Percentiles rank a stretch among this genome's conserved stretches.
Evolutionary conservation across 108 stramenopile species (phyloP).

Genomic region (Cylindrotheca closterium): DNA sequence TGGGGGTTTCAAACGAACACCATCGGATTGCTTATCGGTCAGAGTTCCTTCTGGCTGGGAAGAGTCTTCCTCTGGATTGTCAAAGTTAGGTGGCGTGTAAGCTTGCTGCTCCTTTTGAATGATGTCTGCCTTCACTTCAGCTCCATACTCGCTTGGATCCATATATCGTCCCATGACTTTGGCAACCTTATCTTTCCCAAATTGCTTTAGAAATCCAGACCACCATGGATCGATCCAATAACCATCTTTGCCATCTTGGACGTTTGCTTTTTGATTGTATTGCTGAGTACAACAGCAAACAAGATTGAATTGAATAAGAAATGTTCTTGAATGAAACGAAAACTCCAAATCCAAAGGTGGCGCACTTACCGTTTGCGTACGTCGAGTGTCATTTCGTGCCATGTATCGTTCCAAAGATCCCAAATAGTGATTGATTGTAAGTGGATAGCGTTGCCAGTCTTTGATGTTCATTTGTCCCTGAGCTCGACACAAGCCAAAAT

Average conservation of each 20-base stretch:
- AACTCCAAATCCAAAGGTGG: too few relatives aligned
- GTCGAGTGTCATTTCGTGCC: slow-evolving; percentile 31
- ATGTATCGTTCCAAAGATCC: slow-evolving; percentile 38
- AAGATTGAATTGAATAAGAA: not conserved
- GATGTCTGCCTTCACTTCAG: not conserved
- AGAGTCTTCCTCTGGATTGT: too few relatives aligned
- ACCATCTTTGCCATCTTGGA: slow-evolving; percentile 13
- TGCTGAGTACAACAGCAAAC: not conserved
- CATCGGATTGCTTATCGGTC: too few relatives aligned
- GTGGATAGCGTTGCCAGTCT: slow-evolving; percentile 18
- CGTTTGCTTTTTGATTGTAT: slow-evolving; percentile 1
- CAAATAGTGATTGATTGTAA: slow-evolving; percentile 41
- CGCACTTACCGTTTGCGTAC: slow-evolving; percentile 2
- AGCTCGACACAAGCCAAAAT: slow-evolving; percentile 25
- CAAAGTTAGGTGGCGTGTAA: not conserved
- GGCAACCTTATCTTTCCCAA: slow-evolving; percentile 24
- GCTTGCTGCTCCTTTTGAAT: not conserved
- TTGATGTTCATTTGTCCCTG: slow-evolving; percentile 22
- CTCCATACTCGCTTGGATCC: not conserved
- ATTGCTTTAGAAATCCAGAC: slow-evolving; percentile 17
- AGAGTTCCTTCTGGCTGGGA: too few relatives aligned
- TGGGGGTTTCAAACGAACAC: not conserved
- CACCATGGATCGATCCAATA: slow-evolving; percentile 39
- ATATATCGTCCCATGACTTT: slow-evolving; percentile 15
- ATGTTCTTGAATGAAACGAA: slow-evolving; percentile 23